Conservation (phyloP, 2,329 filamentous ascomycete species). For the Aspergillus amoenus region DNA sequence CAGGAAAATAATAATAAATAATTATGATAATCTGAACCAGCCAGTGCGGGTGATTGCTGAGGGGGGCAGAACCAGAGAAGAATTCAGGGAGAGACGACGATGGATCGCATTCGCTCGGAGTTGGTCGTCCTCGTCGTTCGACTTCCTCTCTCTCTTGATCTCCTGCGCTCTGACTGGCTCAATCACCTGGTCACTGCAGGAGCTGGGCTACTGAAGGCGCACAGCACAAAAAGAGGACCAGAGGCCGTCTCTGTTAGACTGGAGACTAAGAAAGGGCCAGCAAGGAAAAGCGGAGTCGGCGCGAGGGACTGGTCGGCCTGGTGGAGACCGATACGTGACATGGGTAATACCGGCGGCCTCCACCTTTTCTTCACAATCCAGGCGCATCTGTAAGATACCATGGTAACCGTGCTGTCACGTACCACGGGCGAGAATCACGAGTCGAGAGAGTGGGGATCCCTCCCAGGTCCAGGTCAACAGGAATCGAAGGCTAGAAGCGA, state of each 20-base stretch:
- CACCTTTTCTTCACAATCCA: not conserved
- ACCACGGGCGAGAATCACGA: not conserved
- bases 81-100: conserved; percentile 24
- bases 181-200: conserved; percentile 4
- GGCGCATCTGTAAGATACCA: not conserved
- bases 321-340: too few relatives aligned
- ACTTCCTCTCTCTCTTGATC: not conserved
- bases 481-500: too few relatives aligned
- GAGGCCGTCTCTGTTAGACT: not conserved
- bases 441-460: not conserved
- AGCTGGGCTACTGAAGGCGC: conserved; percentile 13
- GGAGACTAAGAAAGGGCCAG: not conserved
- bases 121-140: not conserved
- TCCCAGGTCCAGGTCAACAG: not conserved
- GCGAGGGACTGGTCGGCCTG: conserved; percentile 15
- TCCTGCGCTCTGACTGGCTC: conserved; percentile 1
- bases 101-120: conserved; percentile 15
- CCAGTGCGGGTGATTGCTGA: conserved; percentile 9
- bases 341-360: conserved; percentile 7
- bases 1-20: conserved; percentile 15
- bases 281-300: conserved; percentile 21
- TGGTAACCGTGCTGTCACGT: not conserved
- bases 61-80: conserved; percentile 16
- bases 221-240: not conserved
- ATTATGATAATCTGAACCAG: conserved; percentile 16